Evolutionary conservation across 805 yeast genomes (phyloP), one percentile per base, ranked within the genome.

Genomic region (Candida pseudofarinosa): DNA sequence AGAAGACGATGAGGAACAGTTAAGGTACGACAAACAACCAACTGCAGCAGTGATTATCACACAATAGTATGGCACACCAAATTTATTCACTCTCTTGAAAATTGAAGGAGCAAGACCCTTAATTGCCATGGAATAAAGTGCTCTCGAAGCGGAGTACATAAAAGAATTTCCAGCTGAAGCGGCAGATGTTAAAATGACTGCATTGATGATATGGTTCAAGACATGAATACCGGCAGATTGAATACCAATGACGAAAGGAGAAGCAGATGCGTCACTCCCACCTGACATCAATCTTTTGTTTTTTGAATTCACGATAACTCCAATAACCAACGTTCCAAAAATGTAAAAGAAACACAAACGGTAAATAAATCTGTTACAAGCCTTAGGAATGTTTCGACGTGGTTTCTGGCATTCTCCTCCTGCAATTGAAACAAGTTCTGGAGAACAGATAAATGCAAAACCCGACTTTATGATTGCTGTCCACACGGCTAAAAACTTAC

Each of bases 361-460:
- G 67, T 74, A 80, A 42, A 82, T 69, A 47, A 80, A 79, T 52
- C 82, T 71, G 35, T 65, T 69, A 30, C 85, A 71, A 17, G 87
- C 86, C 57, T 79, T 80, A 18, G 83, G 79, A 40, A 67, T 58
- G 33, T 63, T 62, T 19, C 57, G 48, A 37, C 72, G 54, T 20
- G 74, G 71, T 33, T 59, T 58, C 16, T 56, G 46, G 33, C 63
- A 55, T 49, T 68, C 74, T 28, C 45, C 64, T 54, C 83, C 87
- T 0, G 96, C 93, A 15, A 89, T 81, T 4, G 87, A 80, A 38
- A 83, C 71, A 52, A 82, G 67, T 63, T 82, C 88, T 14, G 86
- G 86, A 19, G 82, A 63, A 38, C 80, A 69, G 48, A 81, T 77
- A 55, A 80, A 81, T 3, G 85, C 78, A 51, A 80, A 82, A 13